Percentiles rank a stretch among this genome's conserved stretches.
phyloP scores from a whole-genome alignment of 768 basidiomycete genomes.

The Trametes sanguinea region DNA sequence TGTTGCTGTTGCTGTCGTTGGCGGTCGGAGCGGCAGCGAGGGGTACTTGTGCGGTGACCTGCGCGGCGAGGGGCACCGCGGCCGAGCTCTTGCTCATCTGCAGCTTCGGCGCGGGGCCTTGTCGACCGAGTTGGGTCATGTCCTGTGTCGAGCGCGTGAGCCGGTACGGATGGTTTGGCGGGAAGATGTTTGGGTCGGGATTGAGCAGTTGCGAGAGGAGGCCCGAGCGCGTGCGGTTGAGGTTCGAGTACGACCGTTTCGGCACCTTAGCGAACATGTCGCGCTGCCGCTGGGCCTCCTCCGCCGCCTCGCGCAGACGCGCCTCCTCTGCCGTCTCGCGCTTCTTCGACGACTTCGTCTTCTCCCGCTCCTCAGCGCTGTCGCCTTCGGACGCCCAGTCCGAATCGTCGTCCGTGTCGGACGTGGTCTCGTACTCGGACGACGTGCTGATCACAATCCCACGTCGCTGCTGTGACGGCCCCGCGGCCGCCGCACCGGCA shows the following conservation, averaged over 20 bases:
- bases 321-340: slow-evolving; percentile 30
- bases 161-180: slow-evolving; percentile 59
- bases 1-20: slow-evolving; percentile 23
- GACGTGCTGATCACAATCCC: slow-evolving; percentile 50
- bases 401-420: slow-evolving; percentile 49
- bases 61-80: slow-evolving; percentile 58
- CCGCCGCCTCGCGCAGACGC: slow-evolving; percentile 52
- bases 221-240: slow-evolving; percentile 56
- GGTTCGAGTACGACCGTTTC: slow-evolving; percentile 60
- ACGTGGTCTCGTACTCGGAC: slow-evolving; percentile 51
- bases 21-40: slow-evolving; percentile 20
- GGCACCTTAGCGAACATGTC: slow-evolving; percentile 78
- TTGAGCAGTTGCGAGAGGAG: slow-evolving; percentile 71
- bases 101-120: slow-evolving; percentile 30
- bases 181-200: slow-evolving; percentile 64
- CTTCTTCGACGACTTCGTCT: slow-evolving; percentile 19
- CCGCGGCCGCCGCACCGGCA: slow-evolving; percentile 2
- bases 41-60: slow-evolving; percentile 42
- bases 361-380: slow-evolving; percentile 36
- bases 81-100: slow-evolving; percentile 57
- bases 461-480: slow-evolving; percentile 26
- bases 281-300: slow-evolving; percentile 62
- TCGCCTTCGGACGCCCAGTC: slow-evolving; percentile 62
- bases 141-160: slow-evolving; percentile 51
- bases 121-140: slow-evolving; percentile 37